Evolutionary conservation across 1,284 basidiomycete genomes (phyloP).

Genomic region (Ceratorhiza oryzae-sativae): DNA sequence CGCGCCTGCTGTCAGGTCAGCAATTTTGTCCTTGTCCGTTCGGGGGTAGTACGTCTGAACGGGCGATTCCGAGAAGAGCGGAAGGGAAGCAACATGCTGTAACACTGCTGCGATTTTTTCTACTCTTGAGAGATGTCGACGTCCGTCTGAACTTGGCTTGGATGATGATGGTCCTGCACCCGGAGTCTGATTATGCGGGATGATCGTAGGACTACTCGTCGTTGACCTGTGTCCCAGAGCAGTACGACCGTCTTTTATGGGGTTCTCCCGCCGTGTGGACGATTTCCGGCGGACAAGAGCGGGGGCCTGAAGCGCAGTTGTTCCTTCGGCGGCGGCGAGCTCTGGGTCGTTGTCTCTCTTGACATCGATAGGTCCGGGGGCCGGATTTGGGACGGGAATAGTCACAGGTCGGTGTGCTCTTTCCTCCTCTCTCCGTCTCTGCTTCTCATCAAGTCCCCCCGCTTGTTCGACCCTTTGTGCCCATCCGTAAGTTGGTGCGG

Average conservation of each 20-base stretch:
- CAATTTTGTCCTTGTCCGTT: constrained; percentile 1
- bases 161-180: neutral
- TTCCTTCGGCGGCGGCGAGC: neutral
- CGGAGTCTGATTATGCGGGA: neutral
- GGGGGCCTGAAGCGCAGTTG: constrained; percentile 14
- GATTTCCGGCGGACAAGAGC: neutral
- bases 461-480: constrained; percentile 29
- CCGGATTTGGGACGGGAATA: constrained; percentile 32
- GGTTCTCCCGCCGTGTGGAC: neutral
- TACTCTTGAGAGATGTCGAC: constrained; percentile 27
- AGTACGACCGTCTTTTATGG: neutral
- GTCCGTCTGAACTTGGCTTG: neutral
- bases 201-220: constrained; percentile 32
- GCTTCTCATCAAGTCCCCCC: constrained; percentile 19
- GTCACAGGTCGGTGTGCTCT: neutral
- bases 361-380: constrained; percentile 31
- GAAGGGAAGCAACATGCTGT: constrained; percentile 25
- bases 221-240: constrained; percentile 4
- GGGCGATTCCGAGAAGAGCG: constrained; percentile 7
- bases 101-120: constrained; percentile 32
- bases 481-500: constrained; percentile 2
- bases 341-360: neutral
- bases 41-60: constrained; percentile 30
- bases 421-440: constrained; percentile 11
- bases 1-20: neutral